Evolutionary conservation across 352 stramenopile genomes (phyloP), one percentile per base, ranked within the genome.

Genomic region (Blastocystis sp.): DNA sequence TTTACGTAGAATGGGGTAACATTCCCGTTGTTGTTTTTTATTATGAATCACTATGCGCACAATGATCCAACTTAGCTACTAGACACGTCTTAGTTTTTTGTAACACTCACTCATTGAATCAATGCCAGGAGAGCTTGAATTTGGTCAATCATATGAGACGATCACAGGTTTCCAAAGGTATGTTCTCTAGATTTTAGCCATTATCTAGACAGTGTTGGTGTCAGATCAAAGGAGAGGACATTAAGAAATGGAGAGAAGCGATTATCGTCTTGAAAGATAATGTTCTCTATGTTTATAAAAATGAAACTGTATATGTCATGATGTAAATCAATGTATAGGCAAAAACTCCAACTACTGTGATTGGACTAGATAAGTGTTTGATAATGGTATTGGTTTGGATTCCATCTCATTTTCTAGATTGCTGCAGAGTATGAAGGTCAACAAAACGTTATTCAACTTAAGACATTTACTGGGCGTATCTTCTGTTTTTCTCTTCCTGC

Each of bases 351-450:
- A 24, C 26, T 1, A 47, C 68, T 50, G 20, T 68, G 7, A 85
- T 85, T 65, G 73, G 73, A 1, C 26, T 85, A 55, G 73, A 85
- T 85, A 85, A 85, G 73, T 85, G 73, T 37, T 43, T 85, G 50
- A 65, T 85, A 20, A 85, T 85, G 73, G 65, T 76, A 37, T 34
- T n/a, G 6, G 6, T 0, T 11, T 5, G 2, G 26, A n/a, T 55
- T 16, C 7, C 8, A 13, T 18, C 18, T 55, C 39, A 8, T n/a
- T 9, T 16, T 34, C 30, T 54, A 76, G 65, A 66, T 43, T 13
- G 73, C 73, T 2, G n/a, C 30, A 5, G 73, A 85, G 26, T 85
- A 69, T 69, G 73, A 85, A 13, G 73, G 73, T 8, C 34, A 85
- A 18, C 50, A 64, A 37, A 66, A 85, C 47, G 73, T 85, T 8